Conservation (phyloP, 2,329 filamentous ascomycete genomes). For the Penicillium polonicum region DNA sequence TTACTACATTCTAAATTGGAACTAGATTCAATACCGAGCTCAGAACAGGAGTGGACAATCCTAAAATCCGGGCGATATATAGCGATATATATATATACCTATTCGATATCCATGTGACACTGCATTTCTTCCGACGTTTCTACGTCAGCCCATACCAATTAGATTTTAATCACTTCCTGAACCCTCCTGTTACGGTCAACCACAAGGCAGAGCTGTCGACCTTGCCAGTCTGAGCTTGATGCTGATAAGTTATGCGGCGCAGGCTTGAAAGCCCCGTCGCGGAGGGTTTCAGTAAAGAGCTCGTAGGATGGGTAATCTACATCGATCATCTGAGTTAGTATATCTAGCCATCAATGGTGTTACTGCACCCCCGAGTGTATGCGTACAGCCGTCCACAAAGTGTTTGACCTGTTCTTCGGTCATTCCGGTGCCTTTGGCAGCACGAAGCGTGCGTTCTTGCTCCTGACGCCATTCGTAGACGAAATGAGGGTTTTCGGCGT, state of each 20-base stretch:
- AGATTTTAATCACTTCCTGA: conserved; percentile 56
- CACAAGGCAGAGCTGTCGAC: conserved; percentile 61
- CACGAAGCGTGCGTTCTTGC: conserved; percentile 71
- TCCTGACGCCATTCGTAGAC: conserved; percentile 84
- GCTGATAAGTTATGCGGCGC: conserved; percentile 14
- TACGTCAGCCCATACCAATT: background rate
- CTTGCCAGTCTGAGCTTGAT: conserved; percentile 41
- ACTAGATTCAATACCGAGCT: background rate
- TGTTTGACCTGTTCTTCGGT: conserved; percentile 72
- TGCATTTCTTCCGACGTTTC: background rate
- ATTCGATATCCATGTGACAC: background rate
- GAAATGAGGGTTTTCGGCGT: conserved; percentile 69
- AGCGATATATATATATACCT: background rate
- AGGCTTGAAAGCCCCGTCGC: conserved; percentile 57
- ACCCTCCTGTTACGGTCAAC: conserved; percentile 62
- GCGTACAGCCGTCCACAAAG: conserved; percentile 68
- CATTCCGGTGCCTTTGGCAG: conserved; percentile 72
- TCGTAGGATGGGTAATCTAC: conserved; percentile 69
- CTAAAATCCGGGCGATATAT: background rate
- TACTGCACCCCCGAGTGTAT: background rate
- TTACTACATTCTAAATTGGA: too few relatives aligned
- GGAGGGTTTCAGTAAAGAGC: conserved; percentile 61
- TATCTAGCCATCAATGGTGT: background rate
- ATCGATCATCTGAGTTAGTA: background rate
- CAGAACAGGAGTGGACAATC: background rate